Base-by-base conservation (phyloP, 805 yeast species). In the Metschnikowia bowlesiae region DNA sequence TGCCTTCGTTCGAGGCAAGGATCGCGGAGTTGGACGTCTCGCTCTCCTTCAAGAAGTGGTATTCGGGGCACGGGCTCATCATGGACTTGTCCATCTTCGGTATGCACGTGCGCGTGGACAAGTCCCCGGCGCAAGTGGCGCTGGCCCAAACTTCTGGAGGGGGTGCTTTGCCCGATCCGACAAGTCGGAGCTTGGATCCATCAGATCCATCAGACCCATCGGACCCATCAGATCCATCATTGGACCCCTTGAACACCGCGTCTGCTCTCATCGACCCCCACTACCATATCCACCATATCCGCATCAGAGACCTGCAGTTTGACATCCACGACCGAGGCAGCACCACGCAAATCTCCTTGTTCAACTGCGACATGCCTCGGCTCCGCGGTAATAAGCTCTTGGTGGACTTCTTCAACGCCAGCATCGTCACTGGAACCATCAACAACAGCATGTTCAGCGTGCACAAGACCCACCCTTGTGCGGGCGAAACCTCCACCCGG, bases 391-490 rank as follows among this genome's bases (percentile, higher is more conserved):
- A 78, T 48, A 77, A 85, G 73, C 58, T 83, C 30, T 66, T 84
- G 39, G 68, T 83, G 49, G 94, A 87, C 63, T 75, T 87, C 48
- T 77, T 87, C 67, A 83, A 82, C 62, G 88, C 90, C 11, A 75
- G 76, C 49, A 82, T 84, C 44, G 82, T 85, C 32, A 82, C 87
- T 13, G 95, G 95, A 0, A 81, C 91, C 0, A 73, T 87, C 11
- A 85, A 86, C 60, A 85, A 85, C 48, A 81, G 94, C 1, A 71
- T 87, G 65, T 86, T 87, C 67, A 85, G 90, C 0, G 75, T 87
- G 22, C 94, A 87, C 58, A 85, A 85, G 61, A 79, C 87, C 57
- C 92, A 86, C 61, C 76, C 78, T 49, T 66, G 75, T 52, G 70
- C 63, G 36, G 62, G 60, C 18, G 63, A 59, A 18, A 57, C 60